Evolutionary conservation across 139 green algal genomes (phyloP), one percentile per base, ranked within the genome.

Genomic region (Zygnema cylindricum): DNA sequence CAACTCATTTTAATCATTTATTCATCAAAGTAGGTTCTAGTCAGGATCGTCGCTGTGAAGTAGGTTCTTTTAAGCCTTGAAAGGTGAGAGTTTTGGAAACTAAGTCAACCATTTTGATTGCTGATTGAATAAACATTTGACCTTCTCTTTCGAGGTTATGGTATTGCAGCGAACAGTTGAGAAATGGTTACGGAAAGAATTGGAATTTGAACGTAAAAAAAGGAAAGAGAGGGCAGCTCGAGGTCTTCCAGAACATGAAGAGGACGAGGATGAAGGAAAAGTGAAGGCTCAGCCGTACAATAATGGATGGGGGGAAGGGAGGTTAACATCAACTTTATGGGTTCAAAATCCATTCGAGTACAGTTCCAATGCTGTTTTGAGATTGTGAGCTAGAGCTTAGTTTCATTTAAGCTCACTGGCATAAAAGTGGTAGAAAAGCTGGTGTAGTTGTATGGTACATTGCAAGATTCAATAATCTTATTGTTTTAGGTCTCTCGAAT

Each of bases 291-390:
- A 69, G 82, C 55, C 30, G 1, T 35, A 75, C 55, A 90, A 90
- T 75, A 90, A 90, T 43, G 85, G 85, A 16, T 90, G 85, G 85
- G 85, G 16, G 2, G 85, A 43, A 23, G 85, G 85, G n/a, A 43
- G 85, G 40, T n/a, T 90, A 2, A 30, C 78, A 1, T 81, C 77
- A 30, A 90, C 85, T 3, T 30, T 90, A 42, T 42, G 42, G 2
- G 83, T 69, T 40, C 2, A 77, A 2, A 35, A 3, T 16, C 43
- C 42, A 2, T 86, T 86, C 36, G 49, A 79, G 33, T 42, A 38
- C 25, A 88, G 83, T 39, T 86, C 71, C 32, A 88, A 88, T 55
- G 36, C 83, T 2, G 83, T 88, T 2, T 76, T 88, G 36, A 57
- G 79, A 30, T n/a, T 54, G 76, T 84, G 49, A 63, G 49, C n/a